Conservation (phyloP, 768 basidiomycete species). For the Hygrocybe punicea region DNA sequence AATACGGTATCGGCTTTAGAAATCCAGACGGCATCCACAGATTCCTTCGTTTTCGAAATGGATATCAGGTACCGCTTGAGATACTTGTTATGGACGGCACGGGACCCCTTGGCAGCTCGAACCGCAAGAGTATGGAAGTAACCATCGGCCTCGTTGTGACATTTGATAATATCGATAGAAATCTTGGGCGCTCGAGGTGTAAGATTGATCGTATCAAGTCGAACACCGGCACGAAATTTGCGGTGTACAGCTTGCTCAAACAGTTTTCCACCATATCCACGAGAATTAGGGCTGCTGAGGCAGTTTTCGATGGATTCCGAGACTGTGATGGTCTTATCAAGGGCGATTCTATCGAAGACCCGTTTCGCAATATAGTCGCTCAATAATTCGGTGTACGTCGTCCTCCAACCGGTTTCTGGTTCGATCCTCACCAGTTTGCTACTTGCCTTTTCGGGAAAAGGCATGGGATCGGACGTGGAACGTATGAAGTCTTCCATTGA, state of each 20-base stretch:
- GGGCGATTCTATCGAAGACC: neutral
- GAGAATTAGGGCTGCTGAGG: slow-evolving; percentile 1
- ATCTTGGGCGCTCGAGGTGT: neutral
- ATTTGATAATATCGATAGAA: neutral
- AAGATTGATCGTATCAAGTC: neutral
- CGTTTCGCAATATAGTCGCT: slow-evolving; percentile 6
- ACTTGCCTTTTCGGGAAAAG: slow-evolving; percentile 7
- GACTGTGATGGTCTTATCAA: neutral
- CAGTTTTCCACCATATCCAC: slow-evolving; percentile 4
- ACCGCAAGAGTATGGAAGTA: slow-evolving; percentile 6
- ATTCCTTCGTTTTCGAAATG: slow-evolving; percentile 1
- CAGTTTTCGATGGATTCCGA: slow-evolving; percentile 1
- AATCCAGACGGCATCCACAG: slow-evolving; percentile 8
- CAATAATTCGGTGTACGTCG: slow-evolving; percentile 6
- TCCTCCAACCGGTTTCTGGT: slow-evolving; percentile 2
- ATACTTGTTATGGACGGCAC: slow-evolving; percentile 3
- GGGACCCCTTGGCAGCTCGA: slow-evolving; percentile 1
- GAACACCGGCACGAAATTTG: slow-evolving; percentile 3
- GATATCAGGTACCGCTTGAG: slow-evolving; percentile 6
- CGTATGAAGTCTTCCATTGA: slow-evolving; percentile 4
- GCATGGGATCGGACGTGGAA: slow-evolving; percentile 1
- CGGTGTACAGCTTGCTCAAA: slow-evolving; percentile 10
- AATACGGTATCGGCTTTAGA: slow-evolving; percentile 7
- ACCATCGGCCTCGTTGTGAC: neutral
- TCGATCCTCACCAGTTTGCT: slow-evolving; percentile 7